Conservation (phyloP, 2,329 filamentous ascomycete genomes). For the Eurotiales sp. region DNA sequence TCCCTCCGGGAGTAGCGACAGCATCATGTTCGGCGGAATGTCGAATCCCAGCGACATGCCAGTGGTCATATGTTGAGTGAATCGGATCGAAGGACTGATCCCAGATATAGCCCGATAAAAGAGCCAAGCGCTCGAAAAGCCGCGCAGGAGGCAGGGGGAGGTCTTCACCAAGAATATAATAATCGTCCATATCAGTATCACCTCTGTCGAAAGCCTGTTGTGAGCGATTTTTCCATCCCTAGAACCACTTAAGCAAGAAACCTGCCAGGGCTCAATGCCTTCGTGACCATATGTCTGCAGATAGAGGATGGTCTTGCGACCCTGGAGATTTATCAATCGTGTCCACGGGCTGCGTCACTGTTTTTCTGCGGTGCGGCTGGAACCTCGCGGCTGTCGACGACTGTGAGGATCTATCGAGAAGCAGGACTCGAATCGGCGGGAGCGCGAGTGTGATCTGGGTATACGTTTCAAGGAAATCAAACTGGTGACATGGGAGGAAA, state of each 20-base stretch:
- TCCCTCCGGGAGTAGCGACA: conserved; percentile 47
- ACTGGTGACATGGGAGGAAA: neutral
- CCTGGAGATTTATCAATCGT: no score
- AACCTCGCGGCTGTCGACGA: neutral
- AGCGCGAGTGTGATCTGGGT: no score
- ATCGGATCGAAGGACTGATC: conserved; percentile 56
- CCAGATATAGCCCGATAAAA: conserved; percentile 73
- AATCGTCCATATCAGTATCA: conserved; percentile 22
- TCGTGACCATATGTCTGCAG: neutral
- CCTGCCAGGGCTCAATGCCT: neutral
- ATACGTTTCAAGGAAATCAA: neutral
- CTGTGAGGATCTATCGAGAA: neutral
- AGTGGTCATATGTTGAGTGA: conserved; percentile 76
- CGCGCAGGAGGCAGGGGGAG: conserved; percentile 58
- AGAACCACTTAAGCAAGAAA: neutral
- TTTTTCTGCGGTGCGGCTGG: neutral
- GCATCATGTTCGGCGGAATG: conserved; percentile 50
- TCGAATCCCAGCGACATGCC: conserved; percentile 66
- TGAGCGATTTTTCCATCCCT: conserved; percentile 8
- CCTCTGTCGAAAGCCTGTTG: conserved; percentile 1
- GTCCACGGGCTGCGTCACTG: neutral
- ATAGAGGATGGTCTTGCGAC: no score
- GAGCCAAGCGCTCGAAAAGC: conserved; percentile 68
- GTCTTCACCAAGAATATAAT: conserved; percentile 42
- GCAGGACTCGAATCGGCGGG: neutral